phyloP scores from a whole-genome alignment of 2,329 filamentous ascomycete species.

The Verticillium dahliae region DNA sequence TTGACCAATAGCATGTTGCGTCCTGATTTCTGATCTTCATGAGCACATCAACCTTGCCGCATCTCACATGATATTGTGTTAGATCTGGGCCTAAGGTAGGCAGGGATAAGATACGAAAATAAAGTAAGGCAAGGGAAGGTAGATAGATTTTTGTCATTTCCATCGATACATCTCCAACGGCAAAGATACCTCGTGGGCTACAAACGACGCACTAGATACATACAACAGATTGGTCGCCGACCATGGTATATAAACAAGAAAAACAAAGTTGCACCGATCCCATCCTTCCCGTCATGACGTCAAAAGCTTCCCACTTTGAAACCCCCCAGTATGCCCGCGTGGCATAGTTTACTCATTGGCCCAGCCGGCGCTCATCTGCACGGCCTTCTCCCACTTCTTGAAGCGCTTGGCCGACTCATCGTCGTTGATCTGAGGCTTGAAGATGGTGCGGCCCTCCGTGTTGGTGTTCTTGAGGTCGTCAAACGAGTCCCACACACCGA shows the following conservation, averaged over 20 bases:
- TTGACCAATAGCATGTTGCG: neutral
- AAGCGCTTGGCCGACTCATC: conserved; percentile 58
- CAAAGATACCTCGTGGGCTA: neutral
- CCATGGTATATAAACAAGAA: neutral
- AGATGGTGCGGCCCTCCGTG: conserved; percentile 59
- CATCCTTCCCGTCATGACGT: neutral
- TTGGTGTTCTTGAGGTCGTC: conserved; percentile 68
- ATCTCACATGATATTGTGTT: neutral
- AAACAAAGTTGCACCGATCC: neutral
- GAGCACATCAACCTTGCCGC: neutral
- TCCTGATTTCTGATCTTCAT: neutral
- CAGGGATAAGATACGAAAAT: neutral
- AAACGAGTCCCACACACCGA: conserved; percentile 67
- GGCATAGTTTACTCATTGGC: neutral
- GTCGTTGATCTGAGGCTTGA: conserved; percentile 58
- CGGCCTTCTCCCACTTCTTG: conserved; percentile 67
- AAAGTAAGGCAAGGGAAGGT: neutral
- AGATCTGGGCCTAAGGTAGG: neutral
- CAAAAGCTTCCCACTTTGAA: neutral
- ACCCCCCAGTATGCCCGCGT: too few species aligned
- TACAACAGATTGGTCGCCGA: neutral
- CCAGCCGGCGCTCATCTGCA: conserved; percentile 76
- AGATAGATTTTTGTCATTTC: neutral
- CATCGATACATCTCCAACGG: neutral
- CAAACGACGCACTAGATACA: neutral